Evolutionary conservation across 306 rosid genomes (phyloP).

Genomic region (Trifolium repens): DNA sequence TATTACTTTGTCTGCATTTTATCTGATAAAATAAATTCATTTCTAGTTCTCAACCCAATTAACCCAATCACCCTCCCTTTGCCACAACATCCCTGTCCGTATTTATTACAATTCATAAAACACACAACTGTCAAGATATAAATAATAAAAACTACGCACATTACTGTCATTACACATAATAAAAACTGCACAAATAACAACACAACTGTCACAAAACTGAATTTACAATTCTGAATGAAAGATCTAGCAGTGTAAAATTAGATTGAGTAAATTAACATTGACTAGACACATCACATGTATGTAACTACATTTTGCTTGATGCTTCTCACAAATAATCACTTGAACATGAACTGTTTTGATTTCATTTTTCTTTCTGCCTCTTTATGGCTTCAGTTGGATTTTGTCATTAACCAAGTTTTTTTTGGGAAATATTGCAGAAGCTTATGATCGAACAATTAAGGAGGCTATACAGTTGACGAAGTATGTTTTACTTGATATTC

Average conservation of each 20-base stretch:
- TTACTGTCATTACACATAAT: too few species aligned
- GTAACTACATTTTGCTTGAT: constrained; percentile 22
- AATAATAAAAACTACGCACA: too few species aligned
- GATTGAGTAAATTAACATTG: background rate
- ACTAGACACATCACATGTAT: constrained; percentile 2
- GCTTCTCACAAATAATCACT: constrained; percentile 2
- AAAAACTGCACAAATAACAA: too few species aligned
- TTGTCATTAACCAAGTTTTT: constrained; percentile 32
- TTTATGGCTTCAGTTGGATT: background rate
- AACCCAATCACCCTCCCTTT: too few species aligned
- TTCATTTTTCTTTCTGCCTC: constrained; percentile 28
- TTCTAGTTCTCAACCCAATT: background rate
- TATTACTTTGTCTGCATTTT: background rate
- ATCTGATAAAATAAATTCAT: background rate
- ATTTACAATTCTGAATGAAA: too few species aligned
- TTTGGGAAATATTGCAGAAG: constrained; percentile 62
- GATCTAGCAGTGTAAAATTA: background rate
- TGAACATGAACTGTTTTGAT: constrained; percentile 2
- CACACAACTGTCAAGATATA: too few species aligned
- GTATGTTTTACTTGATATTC: constrained; percentile 49
- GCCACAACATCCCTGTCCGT: too few species aligned
- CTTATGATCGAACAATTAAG: constrained; percentile 69
- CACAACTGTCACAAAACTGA: too few species aligned
- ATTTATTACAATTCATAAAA: too few species aligned
- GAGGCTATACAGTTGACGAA: constrained; percentile 70